Base-by-base conservation (phyloP, 2,329 filamentous ascomycete species). In the Aspergillus glaucus region DNA sequence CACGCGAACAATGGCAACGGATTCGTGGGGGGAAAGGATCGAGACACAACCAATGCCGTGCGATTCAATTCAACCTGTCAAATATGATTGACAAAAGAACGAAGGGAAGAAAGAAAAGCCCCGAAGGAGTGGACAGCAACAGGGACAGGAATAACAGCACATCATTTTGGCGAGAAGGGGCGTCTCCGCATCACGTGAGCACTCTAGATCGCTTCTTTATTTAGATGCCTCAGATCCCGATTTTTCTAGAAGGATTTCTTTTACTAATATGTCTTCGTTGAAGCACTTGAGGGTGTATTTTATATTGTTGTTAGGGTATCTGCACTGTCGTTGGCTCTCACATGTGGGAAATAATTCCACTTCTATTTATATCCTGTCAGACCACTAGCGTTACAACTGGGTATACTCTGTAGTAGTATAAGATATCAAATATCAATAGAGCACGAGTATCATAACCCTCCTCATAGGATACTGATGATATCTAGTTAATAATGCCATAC, bases 21-120 rank as follows among this genome's bases (percentile, higher is more conserved):
- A 30, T 30, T 30, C 8, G 26, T 30, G 26, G 22, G 5, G 22
- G 26, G 15, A 24, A 42, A 24, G 39, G 39, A 12, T 42, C 39
- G n/a, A 12, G 22, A 15, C 39, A 24, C 19, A 42, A n/a, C 15
- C 34, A 36, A 36, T 36, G 9, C 6, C 19, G 19, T 12, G 26
- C 26, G 26, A 30, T 24, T 42, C 12, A 24, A 17, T 36, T 36
- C 19, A 42, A 21, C 19, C 19, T 12, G 14, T 12, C 15, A 21
- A 42, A 24, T 12, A 36, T 8, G 7, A 34, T 8, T 9, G 28
- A 40, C 14, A 45, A 45, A 15, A 30, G 24, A n/a, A 12, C 9
- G 43, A 45, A 45, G 43, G 21, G 44, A 46, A 40, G 44, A 46
- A 40, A 26, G 32, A 24, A 46, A 36, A 46, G 17, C 5, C 24